Percentiles rank a stretch among this genome's conserved stretches.
Evolutionary conservation across 768 basidiomycete genomes (phyloP).

Genomic region (Russula virescens): DNA sequence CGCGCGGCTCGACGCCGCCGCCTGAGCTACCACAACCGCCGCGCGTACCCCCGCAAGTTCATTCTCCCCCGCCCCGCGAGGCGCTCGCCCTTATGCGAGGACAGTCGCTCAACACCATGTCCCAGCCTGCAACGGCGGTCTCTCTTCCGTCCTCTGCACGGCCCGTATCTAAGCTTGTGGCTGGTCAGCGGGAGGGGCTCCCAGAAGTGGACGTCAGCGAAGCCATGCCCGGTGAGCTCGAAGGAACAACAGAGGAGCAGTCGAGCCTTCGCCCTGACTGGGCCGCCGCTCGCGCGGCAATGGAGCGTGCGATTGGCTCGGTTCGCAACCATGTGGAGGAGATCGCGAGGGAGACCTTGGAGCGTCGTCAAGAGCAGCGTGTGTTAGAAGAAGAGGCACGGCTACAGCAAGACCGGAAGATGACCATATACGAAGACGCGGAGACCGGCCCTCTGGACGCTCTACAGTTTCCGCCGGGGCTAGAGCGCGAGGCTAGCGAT

Average conservation of each 20-base stretch:
- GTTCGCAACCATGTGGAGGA: constrained; percentile 17
- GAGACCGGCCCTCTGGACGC: constrained; percentile 12
- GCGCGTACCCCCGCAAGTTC: constrained; percentile 15
- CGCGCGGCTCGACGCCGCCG: constrained; percentile 16
- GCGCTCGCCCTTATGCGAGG: constrained; percentile 21
- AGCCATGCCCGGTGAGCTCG: constrained; percentile 16
- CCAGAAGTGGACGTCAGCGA: constrained; percentile 20
- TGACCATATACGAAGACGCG: constrained; percentile 15
- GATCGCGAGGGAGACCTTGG: constrained; percentile 15
- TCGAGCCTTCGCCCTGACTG: constrained; percentile 10
- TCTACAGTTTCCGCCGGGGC: constrained; percentile 20
- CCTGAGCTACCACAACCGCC: constrained; percentile 9
- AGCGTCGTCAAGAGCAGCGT: constrained; percentile 13
- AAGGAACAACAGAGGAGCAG: constrained; percentile 2
- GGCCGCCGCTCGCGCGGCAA: constrained; percentile 12
- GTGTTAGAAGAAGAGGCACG: constrained; percentile 6
- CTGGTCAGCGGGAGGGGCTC: not conserved
- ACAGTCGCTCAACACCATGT: constrained; percentile 15
- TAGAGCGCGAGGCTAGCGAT: not conserved
- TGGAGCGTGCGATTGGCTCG: constrained; percentile 17
- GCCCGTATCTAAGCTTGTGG: not conserved
- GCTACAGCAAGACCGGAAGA: constrained; percentile 12
- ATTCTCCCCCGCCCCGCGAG: constrained; percentile 18
- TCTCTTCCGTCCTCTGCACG: not conserved
- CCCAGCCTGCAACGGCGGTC: not conserved